Conservation (phyloP, 2,329 filamentous ascomycete genomes). For the Ophiostoma sp. region DNA sequence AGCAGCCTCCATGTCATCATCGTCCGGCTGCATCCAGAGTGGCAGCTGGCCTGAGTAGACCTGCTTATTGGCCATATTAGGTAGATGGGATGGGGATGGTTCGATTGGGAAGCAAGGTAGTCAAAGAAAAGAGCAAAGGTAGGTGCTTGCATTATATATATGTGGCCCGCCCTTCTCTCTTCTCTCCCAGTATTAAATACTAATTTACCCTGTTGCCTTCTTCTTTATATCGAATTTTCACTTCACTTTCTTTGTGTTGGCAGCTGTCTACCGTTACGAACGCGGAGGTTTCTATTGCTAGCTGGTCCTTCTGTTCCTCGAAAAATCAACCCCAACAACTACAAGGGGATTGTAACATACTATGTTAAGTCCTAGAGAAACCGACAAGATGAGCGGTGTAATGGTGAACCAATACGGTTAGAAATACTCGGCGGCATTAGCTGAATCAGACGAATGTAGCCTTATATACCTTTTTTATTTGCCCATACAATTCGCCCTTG, state of each 20-base stretch:
- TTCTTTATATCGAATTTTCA: too few species aligned
- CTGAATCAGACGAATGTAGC: not conserved
- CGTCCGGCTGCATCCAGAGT: constrained; percentile 14
- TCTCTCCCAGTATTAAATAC: not conserved
- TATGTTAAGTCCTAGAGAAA: too few species aligned
- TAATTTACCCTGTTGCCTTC: too few species aligned
- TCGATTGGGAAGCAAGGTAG: not conserved
- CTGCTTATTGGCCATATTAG: constrained; percentile 10
- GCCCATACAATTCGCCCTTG: not conserved
- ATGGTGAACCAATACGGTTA: too few species aligned
- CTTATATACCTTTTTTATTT: not conserved
- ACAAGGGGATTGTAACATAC: too few species aligned
- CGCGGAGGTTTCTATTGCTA: too few species aligned
- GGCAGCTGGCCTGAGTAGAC: not conserved
- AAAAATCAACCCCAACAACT: too few species aligned
- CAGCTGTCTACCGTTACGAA: too few species aligned
- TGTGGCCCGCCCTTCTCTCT: not conserved
- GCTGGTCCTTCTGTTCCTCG: too few species aligned
- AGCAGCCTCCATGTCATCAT: not conserved
- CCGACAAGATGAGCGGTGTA: too few species aligned
- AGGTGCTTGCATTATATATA: not conserved
- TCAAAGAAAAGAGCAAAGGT: not conserved
- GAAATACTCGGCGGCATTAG: too few species aligned
- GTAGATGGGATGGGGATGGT: not conserved
- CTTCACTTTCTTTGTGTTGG: too few species aligned